Evolutionary conservation across 306 rosid species (phyloP).

Genomic region (Pyrus communis): DNA sequence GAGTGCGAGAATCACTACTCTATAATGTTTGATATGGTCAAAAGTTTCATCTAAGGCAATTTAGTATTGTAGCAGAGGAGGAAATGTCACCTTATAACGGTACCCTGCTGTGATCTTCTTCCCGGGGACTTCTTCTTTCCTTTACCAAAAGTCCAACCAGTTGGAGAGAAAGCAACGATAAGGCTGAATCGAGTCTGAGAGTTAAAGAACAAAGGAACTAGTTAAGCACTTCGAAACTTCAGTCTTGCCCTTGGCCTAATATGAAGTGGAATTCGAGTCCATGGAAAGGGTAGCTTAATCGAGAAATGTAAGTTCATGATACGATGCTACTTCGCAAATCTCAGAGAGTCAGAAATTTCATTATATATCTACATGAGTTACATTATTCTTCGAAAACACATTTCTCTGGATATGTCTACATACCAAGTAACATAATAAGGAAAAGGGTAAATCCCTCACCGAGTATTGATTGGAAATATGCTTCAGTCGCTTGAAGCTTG

Average conservation of each 20-base stretch:
- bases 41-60: background rate
- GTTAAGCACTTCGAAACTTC: background rate
- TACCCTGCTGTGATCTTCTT: constrained; percentile 89
- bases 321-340: background rate
- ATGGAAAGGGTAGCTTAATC: background rate
- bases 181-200: constrained; percentile 68
- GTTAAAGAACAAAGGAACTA: constrained; percentile 1
- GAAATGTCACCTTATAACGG: constrained; percentile 66
- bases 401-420: background rate
- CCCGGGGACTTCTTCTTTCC: constrained; percentile 92
- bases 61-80: background rate
- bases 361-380: background rate
- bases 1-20: background rate
- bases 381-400: background rate
- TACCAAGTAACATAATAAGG: background rate
- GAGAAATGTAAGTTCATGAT: background rate
- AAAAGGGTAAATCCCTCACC: constrained; percentile 29
- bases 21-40: background rate
- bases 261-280: background rate
- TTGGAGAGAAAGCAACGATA: constrained; percentile 89
- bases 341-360: background rate
- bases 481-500: constrained; percentile 89
- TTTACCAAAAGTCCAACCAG: constrained; percentile 89
- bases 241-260: background rate
- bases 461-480: constrained; percentile 67